Conservation (phyloP, 805 yeast species). For the Candida orba region DNA sequence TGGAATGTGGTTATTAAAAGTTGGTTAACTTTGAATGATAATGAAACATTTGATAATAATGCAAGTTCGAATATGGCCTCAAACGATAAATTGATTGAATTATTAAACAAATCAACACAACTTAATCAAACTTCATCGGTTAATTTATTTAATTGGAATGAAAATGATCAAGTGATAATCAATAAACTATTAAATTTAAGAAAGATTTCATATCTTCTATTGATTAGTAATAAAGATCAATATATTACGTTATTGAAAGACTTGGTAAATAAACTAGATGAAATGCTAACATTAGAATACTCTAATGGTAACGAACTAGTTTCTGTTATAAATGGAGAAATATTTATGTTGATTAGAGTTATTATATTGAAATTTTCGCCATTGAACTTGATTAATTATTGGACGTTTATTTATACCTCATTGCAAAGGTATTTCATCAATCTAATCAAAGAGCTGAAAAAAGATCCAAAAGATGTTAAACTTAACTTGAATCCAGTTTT, state of each 20-base stretch:
- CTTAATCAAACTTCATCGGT: slow-evolving; percentile 37
- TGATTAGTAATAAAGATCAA: slow-evolving; percentile 55
- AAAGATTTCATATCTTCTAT: slow-evolving; percentile 55
- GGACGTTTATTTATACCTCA: slow-evolving; percentile 62
- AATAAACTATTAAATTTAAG: slow-evolving; percentile 45
- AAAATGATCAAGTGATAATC: slow-evolving; percentile 46
- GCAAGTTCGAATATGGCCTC: slow-evolving; percentile 11
- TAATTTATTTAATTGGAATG: slow-evolving; percentile 68
- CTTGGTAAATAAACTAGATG: slow-evolving; percentile 42
- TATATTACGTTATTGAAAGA: slow-evolving; percentile 41
- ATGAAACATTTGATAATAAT: neutral
- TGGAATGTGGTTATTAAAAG: slow-evolving; percentile 52
- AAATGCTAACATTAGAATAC: slow-evolving; percentile 17
- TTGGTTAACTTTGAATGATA: slow-evolving; percentile 58
- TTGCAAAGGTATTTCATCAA: slow-evolving; percentile 35
- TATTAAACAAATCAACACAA: slow-evolving; percentile 35
- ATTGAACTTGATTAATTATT: slow-evolving; percentile 56
- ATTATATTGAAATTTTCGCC: slow-evolving; percentile 55
- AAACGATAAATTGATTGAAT: slow-evolving; percentile 46
- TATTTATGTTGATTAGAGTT: slow-evolving; percentile 56
- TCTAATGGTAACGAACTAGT: slow-evolving; percentile 23
- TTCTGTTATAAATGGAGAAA: slow-evolving; percentile 29
- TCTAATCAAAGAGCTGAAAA: slow-evolving; percentile 27
- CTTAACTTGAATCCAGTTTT: slow-evolving; percentile 38
- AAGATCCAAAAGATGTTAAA: slow-evolving; percentile 18